These are phyloP conservation scores for Trichoderma harzianum DNA, from an alignment of 2,329 filamentous ascomycete species.

Conservation along the genomic window DNA sequence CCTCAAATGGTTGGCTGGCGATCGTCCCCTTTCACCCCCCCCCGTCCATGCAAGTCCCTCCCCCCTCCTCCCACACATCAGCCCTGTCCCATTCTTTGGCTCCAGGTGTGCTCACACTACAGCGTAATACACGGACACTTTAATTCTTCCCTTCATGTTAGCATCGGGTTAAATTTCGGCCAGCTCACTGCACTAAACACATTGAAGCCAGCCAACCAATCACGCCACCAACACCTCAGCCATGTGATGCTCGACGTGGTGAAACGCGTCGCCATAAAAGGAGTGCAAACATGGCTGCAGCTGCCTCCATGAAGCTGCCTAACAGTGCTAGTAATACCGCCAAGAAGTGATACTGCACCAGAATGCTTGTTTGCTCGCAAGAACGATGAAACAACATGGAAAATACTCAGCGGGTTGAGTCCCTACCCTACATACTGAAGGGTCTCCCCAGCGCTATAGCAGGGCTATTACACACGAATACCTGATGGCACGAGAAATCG, in stretches of 20 bases:
- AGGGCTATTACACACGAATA: not conserved
- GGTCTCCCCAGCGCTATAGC: not conserved
- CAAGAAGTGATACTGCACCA: not conserved
- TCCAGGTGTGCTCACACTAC: not conserved
- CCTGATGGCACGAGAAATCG: not conserved
- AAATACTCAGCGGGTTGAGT: not conserved
- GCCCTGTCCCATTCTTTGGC: not conserved
- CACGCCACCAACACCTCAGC: not conserved
- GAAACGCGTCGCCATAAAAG: not conserved
- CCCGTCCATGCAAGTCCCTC: not conserved
- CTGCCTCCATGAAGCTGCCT: not conserved
- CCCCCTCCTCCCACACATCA: not conserved
- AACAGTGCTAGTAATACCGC: not conserved
- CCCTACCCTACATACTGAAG: not conserved
- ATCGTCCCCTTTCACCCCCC: not conserved
- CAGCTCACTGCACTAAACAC: too few relatives aligned
- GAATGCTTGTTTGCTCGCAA: not conserved
- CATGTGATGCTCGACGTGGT: not conserved
- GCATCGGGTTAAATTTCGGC: too few relatives aligned
- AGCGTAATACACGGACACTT: not conserved
- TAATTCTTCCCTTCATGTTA: too few relatives aligned
- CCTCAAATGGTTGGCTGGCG: conserved; percentile 5
- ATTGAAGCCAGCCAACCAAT: not conserved
- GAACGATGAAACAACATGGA: not conserved
- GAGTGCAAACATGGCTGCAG: not conserved